Conservation (phyloP, 306 rosid species). For the Glycyrrhiza uralensis region DNA sequence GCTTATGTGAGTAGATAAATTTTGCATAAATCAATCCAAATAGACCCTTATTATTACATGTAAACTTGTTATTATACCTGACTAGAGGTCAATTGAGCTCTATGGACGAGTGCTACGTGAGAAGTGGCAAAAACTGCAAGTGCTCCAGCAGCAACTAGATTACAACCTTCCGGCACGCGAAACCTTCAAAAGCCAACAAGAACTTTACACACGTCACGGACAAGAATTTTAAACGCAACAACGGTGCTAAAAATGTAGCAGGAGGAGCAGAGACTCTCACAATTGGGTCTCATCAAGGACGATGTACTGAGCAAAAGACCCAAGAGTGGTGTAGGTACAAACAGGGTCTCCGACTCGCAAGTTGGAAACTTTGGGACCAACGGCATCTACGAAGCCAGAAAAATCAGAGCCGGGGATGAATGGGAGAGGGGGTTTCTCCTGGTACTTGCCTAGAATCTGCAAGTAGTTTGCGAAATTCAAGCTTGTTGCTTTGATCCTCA, state of each 20-base stretch:
- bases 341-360: slow-evolving; percentile 70
- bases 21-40: too few species aligned
- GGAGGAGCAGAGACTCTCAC: slow-evolving; percentile 44
- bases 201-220: slow-evolving; percentile 17
- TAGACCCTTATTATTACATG: too few species aligned
- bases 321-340: slow-evolving; percentile 61
- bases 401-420: slow-evolving; percentile 87
- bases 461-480: slow-evolving; percentile 90
- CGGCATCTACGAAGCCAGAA: slow-evolving; percentile 74
- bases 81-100: slow-evolving; percentile 67
- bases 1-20: too few species aligned
- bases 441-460: slow-evolving; percentile 73
- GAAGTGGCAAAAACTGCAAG: slow-evolving; percentile 92
- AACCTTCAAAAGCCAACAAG: slow-evolving; percentile 53
- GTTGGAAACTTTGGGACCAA: slow-evolving; percentile 64
- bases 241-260: neutral
- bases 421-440: slow-evolving; percentile 70
- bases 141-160: slow-evolving; percentile 80
- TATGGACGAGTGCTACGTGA: slow-evolving; percentile 81
- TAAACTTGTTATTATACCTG: slow-evolving; percentile 80
- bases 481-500: slow-evolving; percentile 83
- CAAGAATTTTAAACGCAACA: too few species aligned
- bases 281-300: slow-evolving; percentile 59
- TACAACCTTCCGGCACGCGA: slow-evolving; percentile 80
- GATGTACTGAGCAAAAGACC: slow-evolving; percentile 72